These are phyloP conservation scores for Onygenales sp. DNA, from an alignment of 2,329 filamentous ascomycete species.

Conservation along the genomic window DNA sequence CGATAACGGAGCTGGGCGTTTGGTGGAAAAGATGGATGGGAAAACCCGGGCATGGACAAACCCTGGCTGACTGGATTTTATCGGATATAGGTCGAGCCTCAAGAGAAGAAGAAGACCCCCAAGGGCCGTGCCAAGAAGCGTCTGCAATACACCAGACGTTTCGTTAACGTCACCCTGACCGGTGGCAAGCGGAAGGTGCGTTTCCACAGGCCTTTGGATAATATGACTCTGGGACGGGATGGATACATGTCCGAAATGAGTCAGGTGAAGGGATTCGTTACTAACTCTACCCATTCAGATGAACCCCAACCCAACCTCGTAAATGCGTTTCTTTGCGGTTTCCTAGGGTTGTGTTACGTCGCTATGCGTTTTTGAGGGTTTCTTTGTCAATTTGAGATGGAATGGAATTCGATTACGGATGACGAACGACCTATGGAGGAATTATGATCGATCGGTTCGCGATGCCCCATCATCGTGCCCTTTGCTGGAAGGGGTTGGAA, in stretches of 20 bases:
- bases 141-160: slow-evolving; percentile 90
- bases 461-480: not conserved
- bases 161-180: slow-evolving; percentile 67
- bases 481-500: not conserved
- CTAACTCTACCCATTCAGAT: slow-evolving; percentile 43
- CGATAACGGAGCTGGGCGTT: not conserved
- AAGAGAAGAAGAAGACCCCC: slow-evolving; percentile 94
- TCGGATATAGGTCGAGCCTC: slow-evolving; percentile 60
- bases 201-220: not conserved
- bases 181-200: slow-evolving; percentile 1
- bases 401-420: not conserved
- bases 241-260: not conserved
- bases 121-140: slow-evolving; percentile 98
- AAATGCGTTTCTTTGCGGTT: slow-evolving; percentile 25
- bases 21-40: not conserved
- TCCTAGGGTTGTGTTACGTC: not conserved
- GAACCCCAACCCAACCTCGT: slow-evolving; percentile 77
- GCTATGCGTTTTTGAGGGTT: slow-evolving; percentile 1
- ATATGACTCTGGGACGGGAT: not conserved
- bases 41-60: not conserved
- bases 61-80: not conserved
- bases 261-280: not conserved
- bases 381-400: not conserved
- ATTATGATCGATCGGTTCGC: not conserved
- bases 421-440: not conserved